Evolutionary conservation across 495 filamentous ascomycete species (phyloP).

Genomic region (Durotheca rogersii): DNA sequence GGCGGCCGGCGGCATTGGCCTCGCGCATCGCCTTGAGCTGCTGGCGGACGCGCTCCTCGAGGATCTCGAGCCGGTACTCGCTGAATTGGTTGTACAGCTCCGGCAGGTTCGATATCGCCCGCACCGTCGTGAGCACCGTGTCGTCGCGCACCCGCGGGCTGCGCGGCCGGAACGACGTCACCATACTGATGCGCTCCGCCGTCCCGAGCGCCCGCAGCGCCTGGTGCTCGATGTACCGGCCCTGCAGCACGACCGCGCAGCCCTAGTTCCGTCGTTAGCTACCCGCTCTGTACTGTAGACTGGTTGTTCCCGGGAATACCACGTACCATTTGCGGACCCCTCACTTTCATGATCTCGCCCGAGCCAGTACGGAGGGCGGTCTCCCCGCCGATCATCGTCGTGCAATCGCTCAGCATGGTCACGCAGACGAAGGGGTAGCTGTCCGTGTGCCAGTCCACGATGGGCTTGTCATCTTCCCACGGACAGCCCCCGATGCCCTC

Average conservation of each 20-base stretch:
- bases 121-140: constrained; percentile 65
- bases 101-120: constrained; percentile 62
- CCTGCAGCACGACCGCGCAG: constrained; percentile 67
- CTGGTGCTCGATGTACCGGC: constrained; percentile 70
- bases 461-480: constrained; percentile 60
- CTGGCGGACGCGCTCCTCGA: constrained; percentile 58
- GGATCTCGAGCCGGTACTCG: constrained; percentile 70
- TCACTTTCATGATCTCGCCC: constrained; percentile 66
- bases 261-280: constrained; percentile 47
- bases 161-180: constrained; percentile 69
- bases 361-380: constrained; percentile 63
- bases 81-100: constrained; percentile 71
- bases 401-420: constrained; percentile 71
- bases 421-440: constrained; percentile 79
- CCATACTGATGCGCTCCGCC: constrained; percentile 69
- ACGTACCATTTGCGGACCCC: constrained; percentile 65
- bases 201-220: constrained; percentile 64
- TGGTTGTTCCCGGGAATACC: not conserved
- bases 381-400: constrained; percentile 70
- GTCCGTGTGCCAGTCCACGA: constrained; percentile 73
- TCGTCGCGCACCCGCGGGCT: constrained; percentile 62
- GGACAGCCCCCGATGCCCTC: constrained; percentile 31
- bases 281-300: not conserved
- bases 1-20: constrained; percentile 42
- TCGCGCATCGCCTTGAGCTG: constrained; percentile 49